Conservation (phyloP, 108 stramenopile genomes). For the Parietichytrium sp. region DNA sequence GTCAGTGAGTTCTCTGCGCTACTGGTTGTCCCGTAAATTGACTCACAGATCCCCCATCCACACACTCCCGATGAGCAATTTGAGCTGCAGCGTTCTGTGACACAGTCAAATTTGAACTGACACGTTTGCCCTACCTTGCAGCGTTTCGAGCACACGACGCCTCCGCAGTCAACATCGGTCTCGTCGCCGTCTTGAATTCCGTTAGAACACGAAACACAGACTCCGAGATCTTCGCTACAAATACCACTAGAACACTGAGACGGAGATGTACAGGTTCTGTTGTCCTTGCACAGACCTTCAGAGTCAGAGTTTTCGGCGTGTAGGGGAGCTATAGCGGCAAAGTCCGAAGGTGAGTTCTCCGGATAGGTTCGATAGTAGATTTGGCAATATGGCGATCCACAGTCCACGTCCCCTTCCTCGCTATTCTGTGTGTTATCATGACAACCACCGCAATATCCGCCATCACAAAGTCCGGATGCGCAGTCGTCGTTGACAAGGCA, state of each 20-base stretch:
- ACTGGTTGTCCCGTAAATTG: no score
- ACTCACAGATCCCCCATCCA: not conserved
- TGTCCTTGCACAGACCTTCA: not conserved
- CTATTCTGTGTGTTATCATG: not conserved
- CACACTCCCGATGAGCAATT: not conserved
- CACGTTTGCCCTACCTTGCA: not conserved
- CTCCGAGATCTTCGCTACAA: not conserved
- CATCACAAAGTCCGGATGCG: not conserved
- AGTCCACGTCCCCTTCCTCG: constrained; percentile 31
- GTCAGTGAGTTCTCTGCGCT: not conserved
- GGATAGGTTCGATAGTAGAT: constrained; percentile 7
- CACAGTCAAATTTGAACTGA: not conserved
- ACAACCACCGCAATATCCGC: not conserved
- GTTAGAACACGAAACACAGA: constrained; percentile 32
- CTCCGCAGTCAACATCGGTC: constrained; percentile 17
- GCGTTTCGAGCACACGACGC: not conserved
- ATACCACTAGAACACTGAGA: constrained; percentile 27
- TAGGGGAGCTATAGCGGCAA: no score
- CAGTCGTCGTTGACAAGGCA: constrained; percentile 1
- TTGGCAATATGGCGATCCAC: not conserved
- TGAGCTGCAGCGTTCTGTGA: constrained; percentile 3
- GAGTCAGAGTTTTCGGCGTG: no score
- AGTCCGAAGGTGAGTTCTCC: not conserved
- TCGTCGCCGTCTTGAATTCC: constrained; percentile 32
- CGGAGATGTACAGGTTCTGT: not conserved